Evolutionary conservation across 257 asterid genomes (phyloP).

Genomic region (Solanum ahanhuiri): DNA sequence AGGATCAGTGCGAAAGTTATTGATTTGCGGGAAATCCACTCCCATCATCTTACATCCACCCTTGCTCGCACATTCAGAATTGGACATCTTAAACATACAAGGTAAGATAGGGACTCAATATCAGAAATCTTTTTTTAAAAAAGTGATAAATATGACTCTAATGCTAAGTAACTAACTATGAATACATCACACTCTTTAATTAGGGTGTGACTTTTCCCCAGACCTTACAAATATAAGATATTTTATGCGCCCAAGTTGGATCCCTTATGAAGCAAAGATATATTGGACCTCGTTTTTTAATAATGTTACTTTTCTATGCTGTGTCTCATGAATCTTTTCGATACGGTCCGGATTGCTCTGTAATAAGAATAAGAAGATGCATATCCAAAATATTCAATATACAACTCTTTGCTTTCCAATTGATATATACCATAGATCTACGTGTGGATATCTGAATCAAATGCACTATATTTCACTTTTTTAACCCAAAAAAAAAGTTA

Average conservation of each 20-base stretch:
- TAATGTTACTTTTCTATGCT: no score
- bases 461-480: not conserved
- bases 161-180: not conserved
- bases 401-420: not conserved
- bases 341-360: no score
- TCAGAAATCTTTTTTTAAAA: no score
- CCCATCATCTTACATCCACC: not conserved
- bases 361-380: not conserved
- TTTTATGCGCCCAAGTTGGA: not conserved
- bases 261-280: not conserved
- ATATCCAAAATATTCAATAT: not conserved
- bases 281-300: no score
- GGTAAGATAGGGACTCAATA: not conserved
- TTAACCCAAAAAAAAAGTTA: not conserved
- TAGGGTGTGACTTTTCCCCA: not conserved
- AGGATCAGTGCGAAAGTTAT: fast-evolving
- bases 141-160: not conserved
- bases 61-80: not conserved
- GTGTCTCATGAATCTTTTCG: no score
- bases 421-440: not conserved
- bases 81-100: not conserved
- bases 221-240: no score
- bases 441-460: not conserved
- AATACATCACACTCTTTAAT: not conserved
- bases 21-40: fast-evolving